Conservation (phyloP, 2,329 filamentous ascomycete genomes). For the Sordariomycetes sp. region DNA sequence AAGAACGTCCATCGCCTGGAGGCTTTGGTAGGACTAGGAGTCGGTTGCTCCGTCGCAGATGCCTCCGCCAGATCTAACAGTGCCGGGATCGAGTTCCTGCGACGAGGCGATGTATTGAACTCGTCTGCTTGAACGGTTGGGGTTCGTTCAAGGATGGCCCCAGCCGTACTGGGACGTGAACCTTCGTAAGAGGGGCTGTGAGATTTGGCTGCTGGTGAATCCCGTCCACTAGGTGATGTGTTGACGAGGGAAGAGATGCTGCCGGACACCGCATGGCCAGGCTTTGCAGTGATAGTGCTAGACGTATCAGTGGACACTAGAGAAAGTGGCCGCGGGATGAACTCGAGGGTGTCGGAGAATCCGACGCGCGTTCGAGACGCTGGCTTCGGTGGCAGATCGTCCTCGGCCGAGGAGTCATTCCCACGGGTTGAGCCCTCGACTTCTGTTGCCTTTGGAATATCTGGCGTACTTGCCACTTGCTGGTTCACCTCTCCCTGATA, state of each 20-base stretch:
- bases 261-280: slow-evolving; percentile 64
- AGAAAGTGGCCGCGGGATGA: slow-evolving; percentile 74
- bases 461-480: neutral
- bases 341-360: slow-evolving; percentile 78
- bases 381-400: slow-evolving; percentile 16
- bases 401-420: neutral
- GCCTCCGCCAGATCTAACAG: slow-evolving; percentile 31
- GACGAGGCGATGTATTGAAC: slow-evolving; percentile 26
- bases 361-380: slow-evolving; percentile 58
- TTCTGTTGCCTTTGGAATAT: too few species aligned
- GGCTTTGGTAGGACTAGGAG: slow-evolving; percentile 39
- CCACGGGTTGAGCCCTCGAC: neutral
- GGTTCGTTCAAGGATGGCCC: slow-evolving; percentile 53
- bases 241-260: slow-evolving; percentile 71
- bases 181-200: slow-evolving; percentile 30
- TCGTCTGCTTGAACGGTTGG: slow-evolving; percentile 7
- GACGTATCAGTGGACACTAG: slow-evolving; percentile 78
- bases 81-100: slow-evolving; percentile 52
- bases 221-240: slow-evolving; percentile 31
- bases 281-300: slow-evolving; percentile 62
- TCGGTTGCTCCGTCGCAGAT: slow-evolving; percentile 16
- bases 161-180: slow-evolving; percentile 61
- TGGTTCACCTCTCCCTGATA: neutral
- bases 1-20: slow-evolving; percentile 56
- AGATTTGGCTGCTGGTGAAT: slow-evolving; percentile 24